Evolutionary conservation across 495 filamentous ascomycete species (phyloP).

Genomic region (Aspergillus olivimuriae): DNA sequence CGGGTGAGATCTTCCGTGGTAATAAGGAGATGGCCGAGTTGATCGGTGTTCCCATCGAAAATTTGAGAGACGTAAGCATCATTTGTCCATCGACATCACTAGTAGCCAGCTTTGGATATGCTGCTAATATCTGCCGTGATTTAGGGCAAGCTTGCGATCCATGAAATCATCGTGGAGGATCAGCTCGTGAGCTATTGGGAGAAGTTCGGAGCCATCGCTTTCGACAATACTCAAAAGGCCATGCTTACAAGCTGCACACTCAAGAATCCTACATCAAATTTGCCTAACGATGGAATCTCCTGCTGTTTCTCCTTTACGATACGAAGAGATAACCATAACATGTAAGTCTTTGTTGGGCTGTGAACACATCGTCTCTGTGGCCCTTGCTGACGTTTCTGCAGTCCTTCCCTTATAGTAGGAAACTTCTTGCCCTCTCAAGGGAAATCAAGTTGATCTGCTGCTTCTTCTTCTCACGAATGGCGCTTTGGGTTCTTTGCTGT

Average conservation of each 20-base stretch:
- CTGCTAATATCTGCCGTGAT: slow-evolving; percentile 4
- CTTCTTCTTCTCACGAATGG: not conserved
- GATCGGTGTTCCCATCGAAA: slow-evolving; percentile 87
- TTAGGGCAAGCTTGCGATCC: slow-evolving; percentile 88
- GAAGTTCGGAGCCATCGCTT: slow-evolving; percentile 97
- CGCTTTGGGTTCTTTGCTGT: not conserved
- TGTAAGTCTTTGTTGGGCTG: slow-evolving; percentile 54
- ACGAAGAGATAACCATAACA: slow-evolving; percentile 86
- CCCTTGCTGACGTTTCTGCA: slow-evolving; percentile 33
- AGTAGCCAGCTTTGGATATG: too few relatives aligned
- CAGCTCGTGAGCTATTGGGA: slow-evolving; percentile 98
- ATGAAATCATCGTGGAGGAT: slow-evolving; percentile 92
- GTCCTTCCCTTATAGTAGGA: slow-evolving; percentile 88
- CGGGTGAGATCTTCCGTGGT: slow-evolving; percentile 93
- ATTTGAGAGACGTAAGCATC: slow-evolving; percentile 84
- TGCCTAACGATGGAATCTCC: slow-evolving; percentile 65
- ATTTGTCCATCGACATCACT: too few relatives aligned
- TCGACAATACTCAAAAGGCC: slow-evolving; percentile 92
- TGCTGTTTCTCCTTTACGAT: slow-evolving; percentile 99
- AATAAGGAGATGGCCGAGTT: slow-evolving; percentile 99
- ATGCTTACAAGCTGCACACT: slow-evolving; percentile 91
- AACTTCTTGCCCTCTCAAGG: slow-evolving; percentile 74
- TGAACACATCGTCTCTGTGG: slow-evolving; percentile 4
- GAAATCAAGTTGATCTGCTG: slow-evolving; percentile 8
- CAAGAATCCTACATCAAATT: slow-evolving; percentile 73